Evolutionary conservation across 805 yeast genomes (phyloP), one percentile per base, ranked within the genome.

Genomic region (Yamadazyma phyllophila): DNA sequence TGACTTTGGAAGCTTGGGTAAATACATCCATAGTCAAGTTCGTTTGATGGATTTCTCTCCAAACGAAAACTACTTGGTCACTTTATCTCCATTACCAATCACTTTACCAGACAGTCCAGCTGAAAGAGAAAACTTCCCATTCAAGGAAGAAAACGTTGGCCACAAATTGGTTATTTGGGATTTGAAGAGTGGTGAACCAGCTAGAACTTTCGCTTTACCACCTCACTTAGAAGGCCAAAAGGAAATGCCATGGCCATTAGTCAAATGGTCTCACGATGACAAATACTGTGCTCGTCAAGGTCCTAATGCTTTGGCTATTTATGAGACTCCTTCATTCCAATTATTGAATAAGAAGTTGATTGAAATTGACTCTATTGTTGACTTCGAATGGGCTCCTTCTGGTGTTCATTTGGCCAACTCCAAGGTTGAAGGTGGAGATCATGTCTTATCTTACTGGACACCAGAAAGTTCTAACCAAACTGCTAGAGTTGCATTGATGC

Each of bases 111-210:
- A 68, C 36, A 56, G 52, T 40, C 81, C 88, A 29, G 83, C 85
- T 38, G 83, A 81, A 48, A 77, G 82, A 58, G 79, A 80, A 39
- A 71, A 73, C 46, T 86, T 82, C 73, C 96, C 96, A 54, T 94
- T 91, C 65, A 84, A 85, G 43, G 83, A 86, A 43, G 88, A 83
- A 61, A 88, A 86, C 62, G 92, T 83, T 59, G 99, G 98, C 52
- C 96, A 94, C 71, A 85, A 89, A 67, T 77, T 94, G 55, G 92
- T 92, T 44, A 81, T 94, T 49, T 94, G 99, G 99, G 92, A 91
- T 59, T 74, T 91, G 57, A 72, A 77, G 49, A 82, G 96, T 26
- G 92, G 94, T 51, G 76, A 86, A 52, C 88, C 92, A 40, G 81
- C 83, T 51, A 82, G 96, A 65, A 87, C 97, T 12, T 92, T 94